A percentile compares a stretch with the other conserved stretches of the same genome.
Evolutionary conservation across 2,329 filamentous ascomycete genomes (phyloP).

Genomic region (Stemphylium lycopersici): DNA sequence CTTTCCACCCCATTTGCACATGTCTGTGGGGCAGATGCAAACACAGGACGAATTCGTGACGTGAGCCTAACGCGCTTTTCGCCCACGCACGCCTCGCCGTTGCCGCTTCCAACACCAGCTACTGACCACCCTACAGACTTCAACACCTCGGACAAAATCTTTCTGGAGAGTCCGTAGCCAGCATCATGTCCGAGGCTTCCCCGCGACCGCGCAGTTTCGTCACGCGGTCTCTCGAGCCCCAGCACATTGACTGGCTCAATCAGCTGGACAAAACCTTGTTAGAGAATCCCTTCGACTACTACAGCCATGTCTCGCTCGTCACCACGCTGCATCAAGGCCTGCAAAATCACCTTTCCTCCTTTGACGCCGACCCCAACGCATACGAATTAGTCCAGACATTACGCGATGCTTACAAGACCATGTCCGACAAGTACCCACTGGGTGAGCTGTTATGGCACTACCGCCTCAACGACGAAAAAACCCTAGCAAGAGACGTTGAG

Average conservation of each 20-base stretch:
- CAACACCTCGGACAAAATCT: conserved; percentile 45
- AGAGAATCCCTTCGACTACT: conserved; percentile 58
- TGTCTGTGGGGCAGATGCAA: not conserved
- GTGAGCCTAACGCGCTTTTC: conserved; percentile 18
- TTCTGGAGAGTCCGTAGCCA: conserved; percentile 53
- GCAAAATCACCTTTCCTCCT: conserved; percentile 47
- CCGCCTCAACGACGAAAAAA: conserved; percentile 75
- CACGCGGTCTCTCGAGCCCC: conserved; percentile 51
- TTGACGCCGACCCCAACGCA: conserved; percentile 44
- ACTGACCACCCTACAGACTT: conserved; percentile 22
- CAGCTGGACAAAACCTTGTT: conserved; percentile 52
- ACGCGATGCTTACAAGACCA: conserved; percentile 60
- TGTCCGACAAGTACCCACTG: conserved; percentile 69
- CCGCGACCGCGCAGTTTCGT: conserved; percentile 52
- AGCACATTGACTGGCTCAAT: conserved; percentile 52
- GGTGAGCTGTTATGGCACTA: conserved; percentile 80
- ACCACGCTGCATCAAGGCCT: conserved; percentile 57
- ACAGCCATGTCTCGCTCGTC: conserved; percentile 56
- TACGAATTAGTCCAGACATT: conserved; percentile 55
- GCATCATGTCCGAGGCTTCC: conserved; percentile 57
- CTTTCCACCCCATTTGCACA: not conserved
- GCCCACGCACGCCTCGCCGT: conserved; percentile 15
- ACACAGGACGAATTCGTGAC: conserved; percentile 1
- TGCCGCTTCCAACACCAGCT: conserved; percentile 8
- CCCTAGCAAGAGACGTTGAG: conserved; percentile 66